Evolutionary conservation across 2,329 filamentous ascomycete genomes (phyloP), one percentile per base, ranked within the genome.

Genomic region (Cryoendolithus antarcticus): DNA sequence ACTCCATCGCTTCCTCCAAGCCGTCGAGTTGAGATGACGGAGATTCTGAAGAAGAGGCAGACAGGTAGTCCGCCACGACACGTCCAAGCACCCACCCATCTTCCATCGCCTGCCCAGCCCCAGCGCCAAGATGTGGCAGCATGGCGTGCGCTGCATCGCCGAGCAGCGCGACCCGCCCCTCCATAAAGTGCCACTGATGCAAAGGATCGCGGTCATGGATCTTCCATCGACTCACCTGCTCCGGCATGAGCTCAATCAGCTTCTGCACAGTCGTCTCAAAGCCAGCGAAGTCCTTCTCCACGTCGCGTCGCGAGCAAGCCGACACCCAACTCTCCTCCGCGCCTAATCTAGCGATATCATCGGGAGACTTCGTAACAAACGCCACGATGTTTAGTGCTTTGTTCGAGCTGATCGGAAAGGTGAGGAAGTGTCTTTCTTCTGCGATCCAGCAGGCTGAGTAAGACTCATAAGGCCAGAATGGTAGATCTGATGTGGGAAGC

Each of bases 361-460:
- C 24, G 7, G 24, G 4, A 7, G 24, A 27, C 24, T 27, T 27
- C 24, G 63, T 55, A 9, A 65, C 61, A 33, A 72, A 69, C 2
- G 62, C 64, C 15, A 74, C 64, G 1, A 72, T 63, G 51, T 80
- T 81, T 59, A 80, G 68, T 3, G 69, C 63, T 7, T 63, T 62
- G 8, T 67, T 69, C n/a, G 65, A 61, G 5, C 70, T 69, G 8
- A 81, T 73, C 0, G 77, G 73, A 49, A 79, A 81, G 0, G 70
- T 76, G 19, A 81, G 62, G 5, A 73, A 48, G 52, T 82, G 77
- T 0, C 69, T 72, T 37, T 42, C 10, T n/a, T 44, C 44, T 12
- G 39, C 15, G 1, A 58, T 54, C 35, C 62, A 27, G 24, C 24
- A 27, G 24, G 24, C 24, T 3, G 24, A 27, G 24, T 27, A 27